Percentiles rank a stretch among this genome's conserved stretches.
Conservation (phyloP, 192 early-diverging fungal species). For the Dissophora globulifera region DNA sequence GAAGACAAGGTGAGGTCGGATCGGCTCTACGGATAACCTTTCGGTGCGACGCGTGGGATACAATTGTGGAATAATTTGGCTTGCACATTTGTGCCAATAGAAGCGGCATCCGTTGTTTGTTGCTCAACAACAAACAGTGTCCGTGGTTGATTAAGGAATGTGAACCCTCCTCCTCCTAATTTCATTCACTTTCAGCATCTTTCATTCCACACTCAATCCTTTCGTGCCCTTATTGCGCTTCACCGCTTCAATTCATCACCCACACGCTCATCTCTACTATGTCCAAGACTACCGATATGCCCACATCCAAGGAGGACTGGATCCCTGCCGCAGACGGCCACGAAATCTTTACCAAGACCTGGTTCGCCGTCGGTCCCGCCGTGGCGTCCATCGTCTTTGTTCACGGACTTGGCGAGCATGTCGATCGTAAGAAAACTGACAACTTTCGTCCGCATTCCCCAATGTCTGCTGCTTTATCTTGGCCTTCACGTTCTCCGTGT, state of each 20-base stretch:
- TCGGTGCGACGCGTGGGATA: too few species aligned
- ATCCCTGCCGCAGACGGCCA: constrained; percentile 53
- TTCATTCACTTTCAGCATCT: not conserved
- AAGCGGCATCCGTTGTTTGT: too few species aligned
- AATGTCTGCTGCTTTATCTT: too few species aligned
- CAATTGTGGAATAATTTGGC: too few species aligned
- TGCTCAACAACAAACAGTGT: too few species aligned
- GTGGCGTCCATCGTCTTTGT: constrained; percentile 58
- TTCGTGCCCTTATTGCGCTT: not conserved
- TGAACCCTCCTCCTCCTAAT: too few species aligned
- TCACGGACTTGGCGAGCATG: constrained; percentile 66
- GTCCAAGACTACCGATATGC: constrained; percentile 9
- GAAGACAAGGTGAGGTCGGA: constrained; percentile 5
- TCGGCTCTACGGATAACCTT: constrained; percentile 21
- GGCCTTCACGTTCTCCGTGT: too few species aligned
- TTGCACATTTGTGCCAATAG: too few species aligned
- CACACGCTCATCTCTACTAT: not conserved
- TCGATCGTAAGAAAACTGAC: constrained; percentile 54
- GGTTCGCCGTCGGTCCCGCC: constrained; percentile 42
- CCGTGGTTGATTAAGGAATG: too few species aligned
- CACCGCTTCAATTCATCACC: not conserved
- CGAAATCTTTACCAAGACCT: constrained; percentile 63
- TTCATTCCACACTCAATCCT: not conserved
- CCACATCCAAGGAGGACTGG: constrained; percentile 55
- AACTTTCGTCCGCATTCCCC: too few species aligned